Conservation (phyloP, 305 asterid species). For the Solanum hybrid region DNA sequence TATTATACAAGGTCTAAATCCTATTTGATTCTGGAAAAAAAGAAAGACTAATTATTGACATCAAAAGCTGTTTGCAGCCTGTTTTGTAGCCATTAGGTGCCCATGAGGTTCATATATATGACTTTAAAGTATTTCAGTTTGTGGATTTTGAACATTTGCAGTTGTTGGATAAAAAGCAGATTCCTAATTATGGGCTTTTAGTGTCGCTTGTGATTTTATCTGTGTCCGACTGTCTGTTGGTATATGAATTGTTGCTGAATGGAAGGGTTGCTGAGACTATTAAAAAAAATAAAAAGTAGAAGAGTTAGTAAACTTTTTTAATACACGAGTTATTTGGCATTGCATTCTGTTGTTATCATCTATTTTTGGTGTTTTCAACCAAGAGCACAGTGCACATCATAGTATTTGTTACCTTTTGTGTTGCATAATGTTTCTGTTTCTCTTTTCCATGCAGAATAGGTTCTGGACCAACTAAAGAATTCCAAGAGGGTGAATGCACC, state of each 20-base stretch:
- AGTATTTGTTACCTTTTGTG: not conserved
- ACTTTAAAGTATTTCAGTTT: not conserved
- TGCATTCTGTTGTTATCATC: not conserved
- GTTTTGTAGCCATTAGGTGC: not conserved
- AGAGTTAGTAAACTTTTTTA: not conserved
- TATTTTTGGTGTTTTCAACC: not conserved
- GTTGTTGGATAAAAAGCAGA: not conserved
- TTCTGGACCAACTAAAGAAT: conserved; percentile 46
- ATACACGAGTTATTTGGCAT: not conserved
- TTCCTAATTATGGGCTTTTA: not conserved
- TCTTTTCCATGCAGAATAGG: conserved; percentile 48
- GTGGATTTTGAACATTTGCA: not conserved
- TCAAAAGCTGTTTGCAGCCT: not conserved
- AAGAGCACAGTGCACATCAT: not conserved
- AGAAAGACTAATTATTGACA: not conserved
- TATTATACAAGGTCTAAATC: not conserved
- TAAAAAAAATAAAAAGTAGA: not conserved
- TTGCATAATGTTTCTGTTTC: conserved; percentile 12
- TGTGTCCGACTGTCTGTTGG: not conserved
- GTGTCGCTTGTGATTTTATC: not conserved
- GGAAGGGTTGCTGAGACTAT: not conserved
- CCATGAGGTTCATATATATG: not conserved
- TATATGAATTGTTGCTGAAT: not conserved
- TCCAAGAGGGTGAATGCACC: conserved; percentile 52
- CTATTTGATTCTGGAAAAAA: not conserved